phyloP scores from a whole-genome alignment of 2,329 filamentous ascomycete species.

The Mollisiaceae sp. region DNA sequence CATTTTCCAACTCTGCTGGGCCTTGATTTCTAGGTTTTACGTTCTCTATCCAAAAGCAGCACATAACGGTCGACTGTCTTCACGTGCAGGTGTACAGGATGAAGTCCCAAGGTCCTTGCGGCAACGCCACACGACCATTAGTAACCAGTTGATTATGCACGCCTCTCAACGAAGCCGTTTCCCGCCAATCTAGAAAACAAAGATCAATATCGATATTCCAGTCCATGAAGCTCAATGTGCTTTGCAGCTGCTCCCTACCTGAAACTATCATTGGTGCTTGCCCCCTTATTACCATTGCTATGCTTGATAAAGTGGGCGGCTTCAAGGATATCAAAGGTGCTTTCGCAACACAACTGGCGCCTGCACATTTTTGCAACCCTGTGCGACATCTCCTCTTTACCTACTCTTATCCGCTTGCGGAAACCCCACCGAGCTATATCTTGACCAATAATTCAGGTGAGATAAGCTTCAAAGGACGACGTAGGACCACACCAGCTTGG shows the following conservation, averaged over 20 bases:
- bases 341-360: conserved; percentile 7
- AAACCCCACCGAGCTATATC: background rate
- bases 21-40: too few relatives aligned
- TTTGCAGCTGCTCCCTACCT: background rate
- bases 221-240: background rate
- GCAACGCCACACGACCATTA: background rate
- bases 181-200: background rate
- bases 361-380: background rate
- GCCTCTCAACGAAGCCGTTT: background rate
- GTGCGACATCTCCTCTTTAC: background rate
- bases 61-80: background rate
- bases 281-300: background rate
- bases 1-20: too few relatives aligned
- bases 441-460: background rate
- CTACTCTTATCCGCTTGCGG: background rate
- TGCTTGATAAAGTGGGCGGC: background rate
- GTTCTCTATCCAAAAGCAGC: background rate
- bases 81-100: background rate
- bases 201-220: background rate
- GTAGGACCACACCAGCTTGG: background rate
- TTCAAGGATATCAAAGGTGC: background rate
- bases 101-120: background rate
- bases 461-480: background rate
- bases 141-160: background rate
- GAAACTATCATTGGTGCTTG: too few relatives aligned